Base-by-base conservation (phyloP, 441 rosid species). In the Caryocar brasiliense region DNA sequence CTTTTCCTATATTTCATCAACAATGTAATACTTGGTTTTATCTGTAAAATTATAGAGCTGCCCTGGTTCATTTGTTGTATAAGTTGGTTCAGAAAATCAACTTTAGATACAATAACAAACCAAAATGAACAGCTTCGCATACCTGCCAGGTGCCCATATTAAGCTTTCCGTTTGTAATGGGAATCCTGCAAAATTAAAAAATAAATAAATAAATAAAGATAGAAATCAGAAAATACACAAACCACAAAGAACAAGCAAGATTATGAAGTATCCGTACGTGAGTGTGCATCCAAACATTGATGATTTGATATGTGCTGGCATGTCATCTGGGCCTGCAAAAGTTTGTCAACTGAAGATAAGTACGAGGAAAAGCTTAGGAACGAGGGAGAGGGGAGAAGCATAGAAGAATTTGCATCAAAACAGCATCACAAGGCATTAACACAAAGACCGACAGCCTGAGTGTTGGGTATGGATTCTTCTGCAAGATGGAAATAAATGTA, bases 131-230 rank as follows among this genome's bases (percentile, higher is more conserved):
- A 3, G 24, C 11, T 36, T 42, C 22, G 51, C 30, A 18, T 54
- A 84, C 96, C 98, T 90, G 95, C 97, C 97, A 90, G 28, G 89
- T 83, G 67, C 95, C 97, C 85, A 86, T 82, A 66, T 82, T 79
- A 13, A 86, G 94, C 71, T 73, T 66, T 23, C 95, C 97, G 55
- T 90, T 66, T 14, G 92, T 72, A 52, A 86, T 84, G 38, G 97
- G 95, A 60, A 90, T 68, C 67, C 97, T 90, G 79, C 70, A 65
- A 10, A 47, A 47, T 27, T 38, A 62, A 14, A 28, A 18, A 62
- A 45, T 8, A 12, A 17, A 22, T 37, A 32, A 66, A 25, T 43
- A 15, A 42, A 27, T 27, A 25, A 33, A 59, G 13, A 47, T 50
- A 49, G 25, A 41, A 48, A 7, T 10, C 12, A 21, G 14, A 6